A percentile compares a stretch with the other conserved stretches of the same genome.
Evolutionary conservation across 345 rosid species (phyloP).

Genomic region (Euphorbia lathyris): DNA sequence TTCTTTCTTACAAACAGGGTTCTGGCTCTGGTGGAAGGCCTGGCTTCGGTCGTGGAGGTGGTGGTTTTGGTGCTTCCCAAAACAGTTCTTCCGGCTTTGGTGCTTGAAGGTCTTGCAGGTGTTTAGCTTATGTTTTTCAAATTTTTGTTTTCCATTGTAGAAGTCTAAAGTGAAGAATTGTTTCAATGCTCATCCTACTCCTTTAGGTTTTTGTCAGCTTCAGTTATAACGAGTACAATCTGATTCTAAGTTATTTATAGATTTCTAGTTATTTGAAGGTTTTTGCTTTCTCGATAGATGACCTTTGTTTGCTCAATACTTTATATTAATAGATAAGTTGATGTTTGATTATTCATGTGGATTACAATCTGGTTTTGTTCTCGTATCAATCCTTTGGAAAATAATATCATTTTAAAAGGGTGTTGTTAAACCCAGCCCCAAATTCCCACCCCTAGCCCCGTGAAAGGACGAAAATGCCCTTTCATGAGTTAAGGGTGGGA

Average conservation of each 20-base stretch:
- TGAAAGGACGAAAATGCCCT: too few relatives aligned
- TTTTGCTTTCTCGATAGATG: background rate
- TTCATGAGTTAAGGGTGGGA: too few relatives aligned
- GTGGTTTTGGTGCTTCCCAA: slow-evolving; percentile 41
- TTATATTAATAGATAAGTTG: background rate
- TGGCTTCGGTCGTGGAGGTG: slow-evolving; percentile 79
- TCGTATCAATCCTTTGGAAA: too few relatives aligned
- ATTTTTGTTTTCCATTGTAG: background rate
- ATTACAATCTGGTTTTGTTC: too few relatives aligned
- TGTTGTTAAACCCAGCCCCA: too few relatives aligned
- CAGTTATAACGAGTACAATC: slow-evolving; percentile 11
- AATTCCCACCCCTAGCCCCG: too few relatives aligned
- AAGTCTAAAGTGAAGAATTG: background rate
- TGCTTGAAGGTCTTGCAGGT: slow-evolving; percentile 30
- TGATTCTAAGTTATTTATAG: slow-evolving; percentile 3
- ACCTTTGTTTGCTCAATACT: background rate
- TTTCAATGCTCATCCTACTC: slow-evolving; percentile 1
- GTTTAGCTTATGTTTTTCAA: background rate
- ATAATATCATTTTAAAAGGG: too few relatives aligned
- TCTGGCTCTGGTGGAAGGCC: slow-evolving; percentile 65
- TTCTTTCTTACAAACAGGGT: slow-evolving; percentile 32
- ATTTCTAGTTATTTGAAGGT: background rate
- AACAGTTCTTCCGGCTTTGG: slow-evolving; percentile 44
- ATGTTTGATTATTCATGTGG: background rate
- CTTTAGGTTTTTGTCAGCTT: slow-evolving; percentile 5